phyloP scores from a whole-genome alignment of 352 stramenopile species.

The Elongisporangium undulatum region DNA sequence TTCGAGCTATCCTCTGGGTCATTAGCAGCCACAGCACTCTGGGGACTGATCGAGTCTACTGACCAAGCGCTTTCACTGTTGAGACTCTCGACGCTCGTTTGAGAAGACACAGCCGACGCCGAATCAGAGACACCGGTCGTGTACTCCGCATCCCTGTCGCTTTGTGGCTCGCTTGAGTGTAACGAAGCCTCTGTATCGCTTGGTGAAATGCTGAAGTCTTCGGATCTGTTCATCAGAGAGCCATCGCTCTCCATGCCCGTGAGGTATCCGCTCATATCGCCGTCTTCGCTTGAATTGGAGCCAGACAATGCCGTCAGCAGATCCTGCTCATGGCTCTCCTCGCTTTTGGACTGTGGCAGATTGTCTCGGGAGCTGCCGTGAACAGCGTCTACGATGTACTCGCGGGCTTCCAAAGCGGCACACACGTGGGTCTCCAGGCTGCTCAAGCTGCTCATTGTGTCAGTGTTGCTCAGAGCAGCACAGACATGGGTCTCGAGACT shows the following conservation, averaged over 20 bases:
- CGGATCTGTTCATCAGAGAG: not conserved
- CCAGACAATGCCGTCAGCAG: too few species aligned
- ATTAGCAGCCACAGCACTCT: not conserved
- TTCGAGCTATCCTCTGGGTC: not conserved
- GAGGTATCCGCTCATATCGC: not conserved
- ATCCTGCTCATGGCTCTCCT: too few species aligned
- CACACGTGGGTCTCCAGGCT: not conserved
- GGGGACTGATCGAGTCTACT: not conserved
- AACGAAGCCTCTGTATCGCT: not conserved
- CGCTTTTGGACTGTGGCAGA: too few species aligned
- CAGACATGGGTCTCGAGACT: constrained; percentile 22
- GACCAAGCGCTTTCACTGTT: not conserved
- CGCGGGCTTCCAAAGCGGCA: not conserved
- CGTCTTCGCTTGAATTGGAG: too few species aligned
- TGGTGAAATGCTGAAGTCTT: not conserved
- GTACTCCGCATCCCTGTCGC: not conserved
- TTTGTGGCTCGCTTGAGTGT: not conserved
- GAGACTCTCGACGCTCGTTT: not conserved
- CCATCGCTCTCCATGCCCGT: not conserved
- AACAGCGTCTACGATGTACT: not conserved
- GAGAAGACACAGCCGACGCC: not conserved
- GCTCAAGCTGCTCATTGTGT: not conserved
- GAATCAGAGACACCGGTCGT: not conserved
- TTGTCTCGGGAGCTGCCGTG: too few species aligned
- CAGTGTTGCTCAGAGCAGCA: not conserved